Base-by-base conservation (phyloP, 345 rosid genomes). In the Eucalyptus grandis region DNA sequence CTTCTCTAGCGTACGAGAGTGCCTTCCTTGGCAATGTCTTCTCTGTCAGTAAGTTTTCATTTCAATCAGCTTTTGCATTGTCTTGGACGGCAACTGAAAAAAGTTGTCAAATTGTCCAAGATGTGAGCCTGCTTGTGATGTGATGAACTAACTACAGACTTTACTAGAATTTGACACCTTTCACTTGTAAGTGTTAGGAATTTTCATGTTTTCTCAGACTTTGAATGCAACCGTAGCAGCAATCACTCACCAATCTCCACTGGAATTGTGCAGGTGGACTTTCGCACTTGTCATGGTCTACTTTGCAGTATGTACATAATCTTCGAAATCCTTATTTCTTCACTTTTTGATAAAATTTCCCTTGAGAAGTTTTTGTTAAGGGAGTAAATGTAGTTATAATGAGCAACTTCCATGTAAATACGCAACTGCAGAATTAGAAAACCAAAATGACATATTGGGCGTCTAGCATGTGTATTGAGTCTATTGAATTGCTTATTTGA, bases 241-340 rank as follows among this genome's bases (percentile, higher is more conserved):
- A 19, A 56, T 86, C 9, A 34, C 88, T 82, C 80, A 80, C 87
- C 86, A 50, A 69, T 50, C 40, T 30, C 89, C 60, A 81, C 58
- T 21, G 72, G 50, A 60, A 83, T 86, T 86, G 81, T 90, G 93
- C 97, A 98, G 99, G 93, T 98, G 99, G 99, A 96, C 99, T 72
- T 96, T 97, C 91, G 85, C 94, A n/a, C 92, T 98, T 86, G 97
- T 96, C 54, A 94, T 96, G 93, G 87, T 96, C 90, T 98, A 97
- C 92, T 98, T 98, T 91, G 96, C 92, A 95, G 99, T 98, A 95
- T 37, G 96, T 93, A 7, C 47, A 72, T 43, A 37, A 72, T 19
- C 82, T 72, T 72, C 82, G 2, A 40, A 21, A 86, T 51, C 7
- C 51, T 44, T 34, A 15, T 49, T 86, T 26, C 53, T 43, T 62